phyloP scores from a whole-genome alignment of 2,329 filamentous ascomycete species.

The Beauveria bassiana region DNA sequence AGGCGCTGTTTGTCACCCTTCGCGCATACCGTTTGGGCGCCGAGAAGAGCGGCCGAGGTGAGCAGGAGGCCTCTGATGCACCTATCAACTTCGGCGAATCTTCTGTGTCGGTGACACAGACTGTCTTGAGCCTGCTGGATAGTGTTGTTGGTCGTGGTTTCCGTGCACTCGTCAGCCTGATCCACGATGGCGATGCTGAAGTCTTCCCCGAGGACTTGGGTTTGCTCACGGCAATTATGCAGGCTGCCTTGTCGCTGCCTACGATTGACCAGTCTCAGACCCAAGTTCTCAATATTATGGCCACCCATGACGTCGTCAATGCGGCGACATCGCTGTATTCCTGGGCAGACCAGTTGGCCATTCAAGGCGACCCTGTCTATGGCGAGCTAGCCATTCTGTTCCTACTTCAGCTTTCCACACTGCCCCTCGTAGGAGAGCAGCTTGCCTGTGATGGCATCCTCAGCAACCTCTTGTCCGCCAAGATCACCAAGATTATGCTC shows the following conservation, averaged over 20 bases:
- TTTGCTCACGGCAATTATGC: slow-evolving; percentile 79
- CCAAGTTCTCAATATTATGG: slow-evolving; percentile 63
- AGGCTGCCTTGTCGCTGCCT: slow-evolving; percentile 73
- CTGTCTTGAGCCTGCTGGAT: slow-evolving; percentile 72
- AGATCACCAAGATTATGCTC: slow-evolving; percentile 69
- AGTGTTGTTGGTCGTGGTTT: slow-evolving; percentile 76
- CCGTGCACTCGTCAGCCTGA: slow-evolving; percentile 67
- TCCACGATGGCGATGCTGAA: slow-evolving; percentile 64
- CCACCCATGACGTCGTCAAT: slow-evolving; percentile 65
- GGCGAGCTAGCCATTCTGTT: slow-evolving; percentile 88
- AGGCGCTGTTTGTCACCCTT: slow-evolving; percentile 76
- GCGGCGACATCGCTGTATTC: slow-evolving; percentile 84
- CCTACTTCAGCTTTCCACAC: slow-evolving; percentile 75
- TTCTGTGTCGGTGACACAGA: slow-evolving; percentile 44
- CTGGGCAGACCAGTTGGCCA: slow-evolving; percentile 79
- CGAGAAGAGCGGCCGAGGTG: not conserved
- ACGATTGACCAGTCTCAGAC: slow-evolving; percentile 63
- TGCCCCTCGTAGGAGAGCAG: slow-evolving; percentile 77
- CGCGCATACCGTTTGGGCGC: slow-evolving; percentile 48
- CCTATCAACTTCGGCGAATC: slow-evolving; percentile 26
- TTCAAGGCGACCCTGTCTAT: slow-evolving; percentile 78
- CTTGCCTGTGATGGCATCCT: slow-evolving; percentile 83
- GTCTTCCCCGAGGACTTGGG: slow-evolving; percentile 72
- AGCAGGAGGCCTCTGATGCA: slow-evolving; percentile 19
- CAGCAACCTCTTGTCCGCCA: slow-evolving; percentile 69